These are phyloP conservation scores for Amaranthus cruentus DNA, from an alignment of 148 eudicot genomes.

Conservation along the genomic window DNA sequence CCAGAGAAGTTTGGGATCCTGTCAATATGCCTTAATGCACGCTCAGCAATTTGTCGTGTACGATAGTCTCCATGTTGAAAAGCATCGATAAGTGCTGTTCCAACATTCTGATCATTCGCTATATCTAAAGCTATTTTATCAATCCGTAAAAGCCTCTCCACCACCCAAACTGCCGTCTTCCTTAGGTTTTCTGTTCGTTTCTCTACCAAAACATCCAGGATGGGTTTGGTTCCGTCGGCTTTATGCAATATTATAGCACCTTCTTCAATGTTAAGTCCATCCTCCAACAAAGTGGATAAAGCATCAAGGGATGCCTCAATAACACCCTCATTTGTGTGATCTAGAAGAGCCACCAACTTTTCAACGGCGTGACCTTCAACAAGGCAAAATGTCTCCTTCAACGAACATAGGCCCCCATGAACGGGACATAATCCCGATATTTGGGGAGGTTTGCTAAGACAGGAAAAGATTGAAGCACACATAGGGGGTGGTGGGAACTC, in stretches of 20 bases:
- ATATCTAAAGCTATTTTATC: conserved; percentile 58
- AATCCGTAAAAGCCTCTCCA: conserved; percentile 64
- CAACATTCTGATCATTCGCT: conserved; percentile 63
- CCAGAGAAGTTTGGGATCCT: conserved; percentile 92
- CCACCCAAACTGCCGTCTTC: conserved; percentile 79
- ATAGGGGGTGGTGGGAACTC: conserved; percentile 49
- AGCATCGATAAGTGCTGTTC: conserved; percentile 81
- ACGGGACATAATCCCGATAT: conserved; percentile 54
- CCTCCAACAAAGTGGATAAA: conserved; percentile 66
- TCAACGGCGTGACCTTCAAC: conserved; percentile 66
- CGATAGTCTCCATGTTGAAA: conserved; percentile 78
- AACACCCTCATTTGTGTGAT: conserved; percentile 70
- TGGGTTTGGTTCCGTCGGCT: conserved; percentile 60
- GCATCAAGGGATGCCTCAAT: conserved; percentile 90
- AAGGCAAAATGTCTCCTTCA: conserved; percentile 65
- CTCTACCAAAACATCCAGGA: conserved; percentile 64
- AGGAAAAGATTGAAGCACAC: conserved; percentile 48
- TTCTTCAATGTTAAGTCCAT: conserved; percentile 58
- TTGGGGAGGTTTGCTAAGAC: conserved; percentile 59
- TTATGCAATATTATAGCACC: conserved; percentile 49
- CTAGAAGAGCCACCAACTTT: conserved; percentile 67
- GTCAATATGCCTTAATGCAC: conserved; percentile 76
- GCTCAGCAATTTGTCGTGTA: conserved; percentile 85
- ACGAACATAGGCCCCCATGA: conserved; percentile 64
- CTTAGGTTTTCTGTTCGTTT: conserved; percentile 70